Evolutionary conservation across 441 rosid genomes (phyloP).

Genomic region (Erysimum cheiri): DNA sequence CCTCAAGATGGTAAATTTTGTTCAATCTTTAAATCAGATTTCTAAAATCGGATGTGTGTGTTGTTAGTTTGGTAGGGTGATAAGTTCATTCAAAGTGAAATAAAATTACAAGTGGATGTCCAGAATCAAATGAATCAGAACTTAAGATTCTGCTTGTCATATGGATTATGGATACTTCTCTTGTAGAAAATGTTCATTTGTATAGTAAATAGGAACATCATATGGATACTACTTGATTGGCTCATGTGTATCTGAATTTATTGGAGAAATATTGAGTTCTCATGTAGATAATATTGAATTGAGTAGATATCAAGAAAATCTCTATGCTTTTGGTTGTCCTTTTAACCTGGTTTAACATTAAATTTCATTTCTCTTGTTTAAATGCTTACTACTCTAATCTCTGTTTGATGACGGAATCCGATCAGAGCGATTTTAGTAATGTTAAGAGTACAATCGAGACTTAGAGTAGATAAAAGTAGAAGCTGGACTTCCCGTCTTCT

Average conservation of each 20-base stretch:
- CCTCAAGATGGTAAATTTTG: conserved; percentile 76
- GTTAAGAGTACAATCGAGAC: too few species aligned
- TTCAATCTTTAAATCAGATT: neutral
- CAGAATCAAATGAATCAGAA: neutral
- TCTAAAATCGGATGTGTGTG: neutral
- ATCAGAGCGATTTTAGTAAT: neutral
- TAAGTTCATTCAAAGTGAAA: neutral
- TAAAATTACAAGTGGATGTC: too few species aligned
- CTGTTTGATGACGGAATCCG: neutral
- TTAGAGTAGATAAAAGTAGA: neutral
- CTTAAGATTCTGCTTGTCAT: neutral
- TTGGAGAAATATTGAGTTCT: neutral
- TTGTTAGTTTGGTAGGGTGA: conserved; percentile 12
- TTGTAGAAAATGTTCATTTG: neutral
- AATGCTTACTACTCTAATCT: neutral
- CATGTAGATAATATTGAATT: neutral
- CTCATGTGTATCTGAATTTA: neutral
- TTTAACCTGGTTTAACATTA: neutral
- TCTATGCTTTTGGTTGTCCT: neutral
- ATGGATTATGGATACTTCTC: neutral
- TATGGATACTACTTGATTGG: conserved; percentile 3
- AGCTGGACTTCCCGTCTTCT: neutral
- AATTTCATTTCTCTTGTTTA: neutral
- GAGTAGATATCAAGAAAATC: neutral
- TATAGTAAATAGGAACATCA: neutral